Percentiles rank a stretch among this genome's conserved stretches.
These are phyloP conservation scores for Leccinum rimulosum DNA, from an alignment of 768 basidiomycete genomes.

Conservation along the genomic window DNA sequence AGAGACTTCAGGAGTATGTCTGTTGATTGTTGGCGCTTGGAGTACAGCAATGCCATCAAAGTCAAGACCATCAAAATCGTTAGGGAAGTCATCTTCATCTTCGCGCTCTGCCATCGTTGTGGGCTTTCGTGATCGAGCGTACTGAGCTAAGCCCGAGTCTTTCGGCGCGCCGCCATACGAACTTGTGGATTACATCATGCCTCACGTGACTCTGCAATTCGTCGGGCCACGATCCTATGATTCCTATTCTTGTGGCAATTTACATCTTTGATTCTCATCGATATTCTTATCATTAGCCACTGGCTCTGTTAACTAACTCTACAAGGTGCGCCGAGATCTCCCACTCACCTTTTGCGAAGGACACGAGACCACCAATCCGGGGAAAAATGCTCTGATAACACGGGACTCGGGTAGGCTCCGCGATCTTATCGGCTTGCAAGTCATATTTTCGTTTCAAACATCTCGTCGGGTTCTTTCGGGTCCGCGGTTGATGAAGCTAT, in stretches of 20 bases:
- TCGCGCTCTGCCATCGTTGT: constrained; percentile 24
- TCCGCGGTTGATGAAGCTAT: not conserved
- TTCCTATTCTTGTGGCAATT: not conserved
- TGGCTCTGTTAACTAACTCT: not conserved
- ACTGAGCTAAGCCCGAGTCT: not conserved
- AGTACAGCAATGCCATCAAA: constrained; percentile 40
- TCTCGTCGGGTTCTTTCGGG: not conserved
- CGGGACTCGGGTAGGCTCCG: not conserved
- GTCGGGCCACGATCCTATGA: not conserved
- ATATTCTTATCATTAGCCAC: not conserved
- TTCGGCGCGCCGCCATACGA: not conserved
- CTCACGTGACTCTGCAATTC: constrained; percentile 5
- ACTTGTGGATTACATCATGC: not conserved
- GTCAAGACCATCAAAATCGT: constrained; percentile 50
- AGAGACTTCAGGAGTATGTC: not conserved
- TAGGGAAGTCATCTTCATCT: constrained; percentile 53
- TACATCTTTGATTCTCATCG: not conserved
- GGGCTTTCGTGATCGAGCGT: not conserved
- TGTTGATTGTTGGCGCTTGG: constrained; percentile 11
- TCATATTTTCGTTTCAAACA: not conserved
- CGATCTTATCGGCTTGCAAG: not conserved
- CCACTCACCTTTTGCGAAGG: not conserved
- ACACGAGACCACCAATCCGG: not conserved
- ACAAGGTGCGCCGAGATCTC: not conserved
- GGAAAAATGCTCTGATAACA: not conserved